phyloP scores from a whole-genome alignment of 768 basidiomycete genomes.

The Lepiota subincarnata region DNA sequence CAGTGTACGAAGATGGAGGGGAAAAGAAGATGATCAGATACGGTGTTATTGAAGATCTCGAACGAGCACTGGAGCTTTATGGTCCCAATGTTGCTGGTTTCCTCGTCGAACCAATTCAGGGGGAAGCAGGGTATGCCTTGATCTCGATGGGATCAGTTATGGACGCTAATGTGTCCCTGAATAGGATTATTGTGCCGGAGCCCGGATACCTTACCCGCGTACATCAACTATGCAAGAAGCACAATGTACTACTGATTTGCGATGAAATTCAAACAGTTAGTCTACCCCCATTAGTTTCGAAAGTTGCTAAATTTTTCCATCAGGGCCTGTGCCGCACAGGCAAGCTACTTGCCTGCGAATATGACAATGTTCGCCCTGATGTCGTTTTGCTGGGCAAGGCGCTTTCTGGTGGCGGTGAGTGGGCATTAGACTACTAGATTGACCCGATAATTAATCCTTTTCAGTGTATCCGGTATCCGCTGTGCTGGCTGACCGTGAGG shows the following conservation, averaged over 20 bases:
- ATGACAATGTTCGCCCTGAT: conserved; percentile 86
- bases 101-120: conserved; percentile 96
- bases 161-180: neutral
- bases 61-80: conserved; percentile 72
- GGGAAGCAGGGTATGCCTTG: conserved; percentile 84
- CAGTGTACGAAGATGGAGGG: conserved; percentile 25
- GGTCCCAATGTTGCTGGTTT: conserved; percentile 88
- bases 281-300: conserved; percentile 3
- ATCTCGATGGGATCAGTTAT: neutral
- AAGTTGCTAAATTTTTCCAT: neutral
- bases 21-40: conserved; percentile 73
- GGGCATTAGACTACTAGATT: neutral
- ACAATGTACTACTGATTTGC: conserved; percentile 94
- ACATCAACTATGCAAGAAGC: conserved; percentile 81
- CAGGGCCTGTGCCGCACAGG: conserved; percentile 91
- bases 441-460: neutral
- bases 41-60: conserved; percentile 79
- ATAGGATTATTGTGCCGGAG: conserved; percentile 87
- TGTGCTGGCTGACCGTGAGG: conserved; percentile 83
- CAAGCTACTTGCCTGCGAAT: conserved; percentile 87
- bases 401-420: conserved; percentile 87
- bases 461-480: conserved; percentile 95
- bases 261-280: conserved; percentile 96
- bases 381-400: conserved; percentile 94
- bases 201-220: conserved; percentile 79